Percentiles rank a stretch among this genome's conserved stretches.
Conservation (phyloP, 306 rosid genomes). For the Cicer judaicum region DNA sequence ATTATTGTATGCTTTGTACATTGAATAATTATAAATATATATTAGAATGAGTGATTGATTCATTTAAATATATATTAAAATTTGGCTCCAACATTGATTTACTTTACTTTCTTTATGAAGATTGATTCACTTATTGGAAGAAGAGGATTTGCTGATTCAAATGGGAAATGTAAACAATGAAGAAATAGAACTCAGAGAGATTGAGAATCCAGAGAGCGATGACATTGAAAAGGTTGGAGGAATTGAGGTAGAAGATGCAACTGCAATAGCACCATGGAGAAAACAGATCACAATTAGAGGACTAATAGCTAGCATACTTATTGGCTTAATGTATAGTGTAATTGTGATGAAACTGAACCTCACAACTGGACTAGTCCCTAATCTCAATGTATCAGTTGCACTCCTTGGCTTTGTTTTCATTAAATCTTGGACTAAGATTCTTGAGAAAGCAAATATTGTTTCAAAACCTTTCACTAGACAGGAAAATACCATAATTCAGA, state of each 20-base stretch:
- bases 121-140: slow-evolving; percentile 18
- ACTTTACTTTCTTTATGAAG: background rate
- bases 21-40: too few species aligned
- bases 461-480: slow-evolving; percentile 82
- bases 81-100: too few species aligned
- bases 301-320: slow-evolving; percentile 61
- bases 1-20: too few species aligned
- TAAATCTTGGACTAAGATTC: slow-evolving; percentile 70
- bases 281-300: slow-evolving; percentile 76
- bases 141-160: slow-evolving; percentile 22
- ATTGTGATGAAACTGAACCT: slow-evolving; percentile 85
- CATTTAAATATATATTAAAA: too few species aligned
- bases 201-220: slow-evolving; percentile 48
- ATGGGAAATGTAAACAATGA: slow-evolving; percentile 54
- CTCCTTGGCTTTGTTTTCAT: slow-evolving; percentile 86
- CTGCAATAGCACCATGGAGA: slow-evolving; percentile 67
- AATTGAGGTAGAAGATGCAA: slow-evolving; percentile 53
- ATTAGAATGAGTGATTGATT: too few species aligned
- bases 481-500: slow-evolving; percentile 87
- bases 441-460: slow-evolving; percentile 72
- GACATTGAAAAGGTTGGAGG: slow-evolving; percentile 51
- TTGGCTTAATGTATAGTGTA: slow-evolving; percentile 75
- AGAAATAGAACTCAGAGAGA: slow-evolving; percentile 53
- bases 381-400: slow-evolving; percentile 92
- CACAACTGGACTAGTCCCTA: slow-evolving; percentile 87